phyloP scores from a whole-genome alignment of 2,329 filamentous ascomycete species.

The Epichloe amarillans region DNA sequence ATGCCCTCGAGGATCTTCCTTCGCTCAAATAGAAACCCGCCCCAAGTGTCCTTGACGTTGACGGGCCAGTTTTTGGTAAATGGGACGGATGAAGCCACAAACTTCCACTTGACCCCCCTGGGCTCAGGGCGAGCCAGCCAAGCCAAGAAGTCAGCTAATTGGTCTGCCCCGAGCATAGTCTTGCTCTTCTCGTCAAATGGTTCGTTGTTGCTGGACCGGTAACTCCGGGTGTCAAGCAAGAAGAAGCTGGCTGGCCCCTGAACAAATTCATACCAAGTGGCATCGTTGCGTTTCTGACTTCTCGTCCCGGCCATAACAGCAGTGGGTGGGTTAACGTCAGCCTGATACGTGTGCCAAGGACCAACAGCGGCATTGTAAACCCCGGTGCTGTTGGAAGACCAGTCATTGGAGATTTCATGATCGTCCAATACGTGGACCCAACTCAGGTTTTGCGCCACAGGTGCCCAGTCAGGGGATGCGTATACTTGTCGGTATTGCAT shows the following conservation, averaged over 20 bases:
- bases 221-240: slow-evolving; percentile 81
- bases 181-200: slow-evolving; percentile 52
- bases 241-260: slow-evolving; percentile 92
- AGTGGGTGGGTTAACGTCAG: slow-evolving; percentile 65
- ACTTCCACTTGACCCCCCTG: slow-evolving; percentile 81
- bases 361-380: slow-evolving; percentile 52
- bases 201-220: slow-evolving; percentile 56
- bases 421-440: slow-evolving; percentile 98
- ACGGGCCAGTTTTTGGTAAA: slow-evolving; percentile 98
- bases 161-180: slow-evolving; percentile 73
- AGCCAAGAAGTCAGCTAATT: slow-evolving; percentile 64
- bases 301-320: slow-evolving; percentile 35
- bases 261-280: slow-evolving; percentile 79
- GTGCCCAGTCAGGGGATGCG: slow-evolving; percentile 79
- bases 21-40: slow-evolving; percentile 75
- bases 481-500: slow-evolving; percentile 94
- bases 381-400: slow-evolving; percentile 43
- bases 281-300: slow-evolving; percentile 30
- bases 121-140: slow-evolving; percentile 66
- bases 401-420: slow-evolving; percentile 93
- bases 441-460: slow-evolving; percentile 64
- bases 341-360: slow-evolving; percentile 79
- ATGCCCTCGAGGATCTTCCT: slow-evolving; percentile 72
- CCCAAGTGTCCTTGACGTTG: slow-evolving; percentile 84
- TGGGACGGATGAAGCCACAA: slow-evolving; percentile 78